Evolutionary conservation across 1,284 basidiomycete genomes (phyloP), one percentile per base, ranked within the genome.

Genomic region (Mycena sp.): DNA sequence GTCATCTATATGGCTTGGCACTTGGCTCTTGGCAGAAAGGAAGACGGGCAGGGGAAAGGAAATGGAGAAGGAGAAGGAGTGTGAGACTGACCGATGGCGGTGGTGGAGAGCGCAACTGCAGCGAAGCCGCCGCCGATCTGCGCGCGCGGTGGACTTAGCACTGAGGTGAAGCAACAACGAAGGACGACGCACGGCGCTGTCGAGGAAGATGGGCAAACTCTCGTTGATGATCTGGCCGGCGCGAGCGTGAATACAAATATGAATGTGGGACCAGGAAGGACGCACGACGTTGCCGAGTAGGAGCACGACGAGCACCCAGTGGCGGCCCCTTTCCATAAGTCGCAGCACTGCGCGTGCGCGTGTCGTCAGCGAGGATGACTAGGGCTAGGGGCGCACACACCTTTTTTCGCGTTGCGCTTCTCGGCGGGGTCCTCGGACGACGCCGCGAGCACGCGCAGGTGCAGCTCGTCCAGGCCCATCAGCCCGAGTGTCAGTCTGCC

Each of bases 401-500:
- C 90, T 80, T 87, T 92, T 66, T 84, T 81, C 0, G 94, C 94
- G 62, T 94, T 89, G 56, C 76, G 73, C 68, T 86, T 84, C 75
- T 95, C 92, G 44, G 74, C 80, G 1, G 78, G 71, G 71, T 95
- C 86, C 21, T 90, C 91, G 0, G 94, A 96, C 1, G 93, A 93
- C 0, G 89, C 85, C 1, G 92, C 83, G 25, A 97, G 82, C 1
- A 98, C 96, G 28, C 94, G 90, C 19, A 98, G 83, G 72, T 98
- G 95, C 44, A 98, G 85, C 70, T 96, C 92, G 72, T 99, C 96
- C 19, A 98, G 87, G 2, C 96, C 96, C 96, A 98, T 98, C 30
- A 98, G 82, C 6, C 94, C 96, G 21, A 98, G 87, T 0, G 95
- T 98, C 55, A 98, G 81, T 2, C 89, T 89, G 44, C 30, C 52